Base-by-base conservation (phyloP, 495 filamentous ascomycete species). In the Neurospora sp. region DNA sequence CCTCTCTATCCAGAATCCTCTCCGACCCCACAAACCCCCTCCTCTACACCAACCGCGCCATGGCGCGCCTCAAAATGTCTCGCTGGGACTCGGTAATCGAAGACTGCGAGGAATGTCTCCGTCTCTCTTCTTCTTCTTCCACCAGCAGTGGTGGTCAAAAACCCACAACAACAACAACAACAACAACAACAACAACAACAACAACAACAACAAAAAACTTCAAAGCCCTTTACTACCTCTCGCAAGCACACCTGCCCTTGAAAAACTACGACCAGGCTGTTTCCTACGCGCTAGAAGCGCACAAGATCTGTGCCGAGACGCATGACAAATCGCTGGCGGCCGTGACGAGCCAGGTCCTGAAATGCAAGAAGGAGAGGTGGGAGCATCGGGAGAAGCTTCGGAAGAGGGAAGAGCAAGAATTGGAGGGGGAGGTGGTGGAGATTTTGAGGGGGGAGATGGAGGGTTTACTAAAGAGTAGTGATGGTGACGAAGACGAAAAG, bases 31-130 rank as follows among this genome's bases (percentile, higher is more conserved):
- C 77, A 8, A 92, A 91, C 77, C 85, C 88, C 1, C 79, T 88
- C 4, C 84, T 92, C 68, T 94, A 90, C 85, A 96, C 95, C 39
- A 99, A 99, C 84, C 92, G 96, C 70, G 92, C 95, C 48, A 91
- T 97, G 81, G 89, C 93, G 12, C 91, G 94, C 59, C 84, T 96
- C 59, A 89, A 88, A 77, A 86, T 96, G n/a, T 78, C 59, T 80
- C 84, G 85, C 76, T 94, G 89, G 87, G 86, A 92, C n/a, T 86
- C 80, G n/a, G 93, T 91, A 39, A 90, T 97, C 75, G 85, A 88
- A 44, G 96, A 98, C 82, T 94, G 94, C 75, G 80, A 90, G 31
- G 83, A 86, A 48, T 90, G 92, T 69, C 90, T 99, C 72, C 84
- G 89, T 5, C 85, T 97, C 8, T 82, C 87, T 71, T 80, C 85